A percentile compares a stretch with the other conserved stretches of the same genome.
These are phyloP conservation scores for Casuarina cunninghamiana DNA, from an alignment of 306 rosid species.

Conservation along the genomic window DNA sequence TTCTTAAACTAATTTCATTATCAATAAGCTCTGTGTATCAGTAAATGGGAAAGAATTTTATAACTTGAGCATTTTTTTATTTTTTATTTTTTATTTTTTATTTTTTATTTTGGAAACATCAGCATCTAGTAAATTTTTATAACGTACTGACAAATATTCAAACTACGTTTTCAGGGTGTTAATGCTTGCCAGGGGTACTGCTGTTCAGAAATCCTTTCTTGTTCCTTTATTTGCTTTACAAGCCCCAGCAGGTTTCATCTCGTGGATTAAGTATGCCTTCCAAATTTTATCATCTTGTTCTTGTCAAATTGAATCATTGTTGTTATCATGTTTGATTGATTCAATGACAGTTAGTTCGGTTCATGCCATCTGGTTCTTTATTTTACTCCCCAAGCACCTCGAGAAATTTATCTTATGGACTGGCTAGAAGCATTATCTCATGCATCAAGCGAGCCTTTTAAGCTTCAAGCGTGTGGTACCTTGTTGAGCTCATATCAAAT, in stretches of 20 bases:
- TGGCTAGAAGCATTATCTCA: too few species aligned
- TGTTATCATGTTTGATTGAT: background rate
- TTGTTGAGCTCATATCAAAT: conserved; percentile 26
- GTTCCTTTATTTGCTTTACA: conserved; percentile 81
- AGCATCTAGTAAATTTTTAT: background rate
- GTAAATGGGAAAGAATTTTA: background rate
- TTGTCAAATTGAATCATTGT: background rate
- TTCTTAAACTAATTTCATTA: background rate
- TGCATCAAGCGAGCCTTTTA: conserved; percentile 1
- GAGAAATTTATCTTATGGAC: background rate
- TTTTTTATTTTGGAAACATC: background rate
- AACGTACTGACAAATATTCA: conserved; percentile 26
- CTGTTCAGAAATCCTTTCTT: conserved; percentile 66
- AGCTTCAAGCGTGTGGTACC: background rate
- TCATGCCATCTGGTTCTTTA: background rate
- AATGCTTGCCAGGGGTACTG: conserved; percentile 73
- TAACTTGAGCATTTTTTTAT: background rate
- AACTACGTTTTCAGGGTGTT: conserved; percentile 55
- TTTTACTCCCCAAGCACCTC: conserved; percentile 13
- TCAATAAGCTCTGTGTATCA: background rate
- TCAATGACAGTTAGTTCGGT: background rate
- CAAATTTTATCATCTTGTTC: conserved; percentile 2
- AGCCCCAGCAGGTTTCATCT: conserved; percentile 65
- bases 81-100: background rate
- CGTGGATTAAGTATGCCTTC: conserved; percentile 72